Base-by-base conservation (phyloP, 2,329 filamentous ascomycete genomes). In the Corynespora cassiicola region DNA sequence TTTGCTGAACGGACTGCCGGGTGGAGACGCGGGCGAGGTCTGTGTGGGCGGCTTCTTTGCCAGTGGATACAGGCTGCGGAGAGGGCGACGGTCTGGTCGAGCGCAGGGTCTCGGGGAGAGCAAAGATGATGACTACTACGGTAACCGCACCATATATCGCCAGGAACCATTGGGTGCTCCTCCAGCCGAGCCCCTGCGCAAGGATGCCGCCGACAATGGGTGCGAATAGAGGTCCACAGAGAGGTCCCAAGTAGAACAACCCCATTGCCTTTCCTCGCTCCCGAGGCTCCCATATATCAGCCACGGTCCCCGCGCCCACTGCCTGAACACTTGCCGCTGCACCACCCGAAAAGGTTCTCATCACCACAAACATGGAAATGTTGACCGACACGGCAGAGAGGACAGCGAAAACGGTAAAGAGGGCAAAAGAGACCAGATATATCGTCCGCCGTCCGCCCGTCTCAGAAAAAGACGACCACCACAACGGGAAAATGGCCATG, bases 71-170 rank as follows among this genome's bases (percentile, higher is more conserved):
- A 9, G 3, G 54, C 50, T 8, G 56, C 36, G 20, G 49, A n/a
- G 19, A 61, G 48, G 5, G 47, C 45, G 5, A 34, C 88, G 79
- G 46, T 79, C 64, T 18, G 28, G 18, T n/a, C n/a, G n/a, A 22
- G 8, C 30, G 55, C 12, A 41, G 53, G 36, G 62, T 65, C 32
- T 65, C 62, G 2, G 62, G 61, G 10, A 65, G 43, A 4, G 43
- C 34, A 27, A 65, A 63, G 9, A 53, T 37, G 22, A 65, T 51
- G 3, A 52, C 29, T 15, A 57, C 17, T 18, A 55, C 39, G 3
- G 57, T 56, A 6, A 63, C 20, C 7, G 45, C 58, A 9, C 61
- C 62, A 32, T 58, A 65, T 12, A 61, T 52, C 9, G 56, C 56
- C n/a, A 63, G 45, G 27, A 64, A 65, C 61, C 61, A 65, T 31